Conservation (phyloP, 2,329 filamentous ascomycete species). For the Colletotrichum chlorophyti region DNA sequence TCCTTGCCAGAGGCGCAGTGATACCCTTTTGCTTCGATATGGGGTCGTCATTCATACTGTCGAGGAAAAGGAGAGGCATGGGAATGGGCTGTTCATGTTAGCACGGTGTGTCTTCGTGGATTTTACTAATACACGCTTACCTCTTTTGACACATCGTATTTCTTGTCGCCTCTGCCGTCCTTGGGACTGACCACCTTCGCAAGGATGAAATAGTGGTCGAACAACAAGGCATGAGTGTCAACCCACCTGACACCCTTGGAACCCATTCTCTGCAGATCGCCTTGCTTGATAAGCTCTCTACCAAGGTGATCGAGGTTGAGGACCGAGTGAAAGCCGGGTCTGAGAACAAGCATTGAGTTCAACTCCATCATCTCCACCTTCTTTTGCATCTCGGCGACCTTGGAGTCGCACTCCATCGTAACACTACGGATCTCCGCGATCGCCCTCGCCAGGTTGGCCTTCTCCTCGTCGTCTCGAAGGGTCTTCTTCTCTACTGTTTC, state of each 20-base stretch:
- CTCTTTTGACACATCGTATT: slow-evolving; percentile 93
- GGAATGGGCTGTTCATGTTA: slow-evolving; percentile 75
- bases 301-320: slow-evolving; percentile 95
- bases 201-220: slow-evolving; percentile 95
- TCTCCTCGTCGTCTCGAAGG: slow-evolving; percentile 85
- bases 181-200: slow-evolving; percentile 80
- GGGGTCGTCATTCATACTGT: slow-evolving; percentile 90
- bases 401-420: slow-evolving; percentile 87
- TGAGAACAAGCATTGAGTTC: slow-evolving; percentile 80
- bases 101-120: slow-evolving; percentile 19
- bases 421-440: slow-evolving; percentile 92
- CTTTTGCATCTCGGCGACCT: slow-evolving; percentile 90
- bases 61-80: slow-evolving; percentile 92
- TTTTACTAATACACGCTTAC: slow-evolving; percentile 51
- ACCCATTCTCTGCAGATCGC: slow-evolving; percentile 87
- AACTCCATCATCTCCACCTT: slow-evolving; percentile 90
- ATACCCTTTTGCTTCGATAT: slow-evolving; percentile 84
- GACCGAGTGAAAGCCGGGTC: slow-evolving; percentile 87
- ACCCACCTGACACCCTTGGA: slow-evolving; percentile 91
- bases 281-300: slow-evolving; percentile 85
- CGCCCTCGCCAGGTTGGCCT: slow-evolving; percentile 80
- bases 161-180: slow-evolving; percentile 74
- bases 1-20: slow-evolving; percentile 64
- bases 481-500: slow-evolving; percentile 86
- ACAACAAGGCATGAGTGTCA: slow-evolving; percentile 90